Conservation (phyloP, 1,139 yeast genomes). For the Wickerhamomyces sp. region DNA sequence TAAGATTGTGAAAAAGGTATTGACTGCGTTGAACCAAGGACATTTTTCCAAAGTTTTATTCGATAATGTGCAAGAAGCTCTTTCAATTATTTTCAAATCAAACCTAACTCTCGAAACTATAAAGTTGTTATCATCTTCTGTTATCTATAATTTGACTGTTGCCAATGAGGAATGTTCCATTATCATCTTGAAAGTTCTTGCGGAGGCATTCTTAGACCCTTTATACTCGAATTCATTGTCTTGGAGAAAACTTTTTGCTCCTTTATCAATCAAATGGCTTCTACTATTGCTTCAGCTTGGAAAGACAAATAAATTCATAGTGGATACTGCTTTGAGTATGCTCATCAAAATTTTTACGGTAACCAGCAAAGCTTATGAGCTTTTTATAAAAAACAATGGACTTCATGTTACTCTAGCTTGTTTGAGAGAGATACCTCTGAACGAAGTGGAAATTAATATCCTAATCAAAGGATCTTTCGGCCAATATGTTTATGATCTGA, state of each 20-base stretch:
- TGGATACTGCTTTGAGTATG: constrained; percentile 44
- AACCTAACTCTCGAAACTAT: constrained; percentile 37
- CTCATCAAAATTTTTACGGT: constrained; percentile 46
- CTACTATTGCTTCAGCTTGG: constrained; percentile 47
- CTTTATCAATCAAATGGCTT: constrained; percentile 64
- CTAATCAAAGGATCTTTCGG: constrained; percentile 38
- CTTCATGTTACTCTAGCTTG: constrained; percentile 43
- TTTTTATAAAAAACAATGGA: constrained; percentile 54
- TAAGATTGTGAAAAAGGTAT: constrained; percentile 48
- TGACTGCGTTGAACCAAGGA: constrained; percentile 46
- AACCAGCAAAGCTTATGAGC: constrained; percentile 43
- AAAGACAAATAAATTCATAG: constrained; percentile 32
- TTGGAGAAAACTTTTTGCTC: constrained; percentile 45
- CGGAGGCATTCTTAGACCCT: constrained; percentile 21
- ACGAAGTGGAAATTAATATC: constrained; percentile 37
- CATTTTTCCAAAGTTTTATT: constrained; percentile 33
- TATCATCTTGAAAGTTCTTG: constrained; percentile 12
- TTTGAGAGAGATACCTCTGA: constrained; percentile 36
- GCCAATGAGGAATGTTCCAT: constrained; percentile 17
- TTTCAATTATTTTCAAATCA: constrained; percentile 33
- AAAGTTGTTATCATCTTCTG: constrained; percentile 37
- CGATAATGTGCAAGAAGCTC: constrained; percentile 32
- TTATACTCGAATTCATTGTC: constrained; percentile 13
- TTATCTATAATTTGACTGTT: constrained; percentile 34
- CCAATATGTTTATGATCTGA: constrained; percentile 22